Evolutionary conservation across 352 stramenopile species (phyloP), one percentile per base, ranked within the genome.

Genomic region (Phytophthora sojae): DNA sequence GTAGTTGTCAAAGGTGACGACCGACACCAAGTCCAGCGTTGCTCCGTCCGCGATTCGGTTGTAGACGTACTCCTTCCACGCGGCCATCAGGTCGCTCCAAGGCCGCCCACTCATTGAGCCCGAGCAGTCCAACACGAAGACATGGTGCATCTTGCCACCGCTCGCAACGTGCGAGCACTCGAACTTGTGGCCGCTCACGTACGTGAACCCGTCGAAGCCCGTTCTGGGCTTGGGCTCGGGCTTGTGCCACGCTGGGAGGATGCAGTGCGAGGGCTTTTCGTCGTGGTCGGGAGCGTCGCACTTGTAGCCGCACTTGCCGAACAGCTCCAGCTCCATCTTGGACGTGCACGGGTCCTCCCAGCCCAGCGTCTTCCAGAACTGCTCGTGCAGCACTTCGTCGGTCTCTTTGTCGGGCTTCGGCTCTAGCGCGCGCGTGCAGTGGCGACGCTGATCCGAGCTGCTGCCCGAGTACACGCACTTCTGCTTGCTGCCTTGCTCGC

Each of bases 101-200:
- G 86, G 84, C 14, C 29, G 57, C 1, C 89, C 86, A 3, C 23
- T 54, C 87, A 96, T 96, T 21, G 89, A 96, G 0, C 86, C 85
- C 9, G 89, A 95, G 45, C 72, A 79, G 56, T 96, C 89, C n/a
- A 96, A 50, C 47, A 96, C 85, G 37, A 96, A 93, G 3, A 96
- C 73, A 44, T 95, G 89, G 44, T 96, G 87, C 64, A 87, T 83
- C 49, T 88, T 81, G 11, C 74, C 80, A 14, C 76, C 78, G 21
- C 65, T 79, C 0, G 82, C 65, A 17, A 81, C 57, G 37, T 96
- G 89, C 49, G 83, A 87, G 63, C 89, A 94, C 42, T 87, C 76
- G 59, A 96, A 94, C 61, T 92, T 81, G 75, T 95, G 87, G 7
- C 89, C 83, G 14, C 70, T 57, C 0, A 92, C 79, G 39, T 90